phyloP scores from a whole-genome alignment of 1,284 basidiomycete genomes.

The Malassezia globosa region DNA sequence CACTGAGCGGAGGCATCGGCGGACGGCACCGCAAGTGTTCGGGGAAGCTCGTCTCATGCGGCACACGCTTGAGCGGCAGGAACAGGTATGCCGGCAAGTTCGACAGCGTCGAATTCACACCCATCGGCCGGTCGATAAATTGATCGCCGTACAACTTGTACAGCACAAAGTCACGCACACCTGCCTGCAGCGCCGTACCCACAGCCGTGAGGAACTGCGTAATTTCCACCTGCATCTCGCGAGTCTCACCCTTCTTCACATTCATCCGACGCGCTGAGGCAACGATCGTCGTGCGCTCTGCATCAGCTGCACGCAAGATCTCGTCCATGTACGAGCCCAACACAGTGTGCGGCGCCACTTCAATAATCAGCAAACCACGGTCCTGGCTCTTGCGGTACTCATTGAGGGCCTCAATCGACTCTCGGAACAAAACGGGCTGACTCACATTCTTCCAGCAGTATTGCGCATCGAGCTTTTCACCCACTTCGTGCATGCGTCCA shows the following conservation, averaged over 20 bases:
- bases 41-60: constrained; percentile 11
- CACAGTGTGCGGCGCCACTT: constrained; percentile 19
- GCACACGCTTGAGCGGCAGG: constrained; percentile 12
- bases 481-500: constrained; percentile 10
- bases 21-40: constrained; percentile 14
- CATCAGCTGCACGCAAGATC: constrained; percentile 3
- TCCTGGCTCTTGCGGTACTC: constrained; percentile 15
- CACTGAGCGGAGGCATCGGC: constrained; percentile 7
- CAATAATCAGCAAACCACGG: constrained; percentile 16
- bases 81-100: constrained; percentile 16
- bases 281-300: constrained; percentile 17
- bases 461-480: constrained; percentile 11
- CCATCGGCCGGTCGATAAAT: constrained; percentile 14
- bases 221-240: constrained; percentile 13
- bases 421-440: constrained; percentile 17
- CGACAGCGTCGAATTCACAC: constrained; percentile 14
- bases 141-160: constrained; percentile 17
- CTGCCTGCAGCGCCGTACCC: constrained; percentile 13
- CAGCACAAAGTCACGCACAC: constrained; percentile 12
- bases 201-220: constrained; percentile 16
- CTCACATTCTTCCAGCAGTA: constrained; percentile 22
- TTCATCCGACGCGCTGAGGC: constrained; percentile 15
- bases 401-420: constrained; percentile 17
- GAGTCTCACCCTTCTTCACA: constrained; percentile 19
- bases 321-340: constrained; percentile 20